Percentiles rank a stretch among this genome's conserved stretches.
Conservation (phyloP, 2,329 filamentous ascomycete species). For the Diplodia scrobiculata region DNA sequence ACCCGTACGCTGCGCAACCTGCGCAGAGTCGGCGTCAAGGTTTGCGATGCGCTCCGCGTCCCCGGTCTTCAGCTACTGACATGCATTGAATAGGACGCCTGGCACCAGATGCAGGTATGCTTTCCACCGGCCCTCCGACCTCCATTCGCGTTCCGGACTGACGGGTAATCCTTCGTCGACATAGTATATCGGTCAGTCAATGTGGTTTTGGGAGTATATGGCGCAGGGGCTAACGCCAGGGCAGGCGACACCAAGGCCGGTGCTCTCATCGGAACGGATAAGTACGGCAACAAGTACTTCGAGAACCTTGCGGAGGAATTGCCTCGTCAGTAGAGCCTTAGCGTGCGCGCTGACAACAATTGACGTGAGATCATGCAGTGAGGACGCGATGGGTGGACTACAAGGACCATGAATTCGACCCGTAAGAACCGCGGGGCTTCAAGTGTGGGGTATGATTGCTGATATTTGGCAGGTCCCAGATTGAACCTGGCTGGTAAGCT, state of each 20-base stretch:
- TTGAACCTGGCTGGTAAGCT: conserved; percentile 81
- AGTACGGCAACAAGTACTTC: conserved; percentile 95
- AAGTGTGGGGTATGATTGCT: conserved; percentile 33
- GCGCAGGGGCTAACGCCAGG: conserved; percentile 36
- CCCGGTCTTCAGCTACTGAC: conserved; percentile 34
- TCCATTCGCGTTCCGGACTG: conserved; percentile 8
- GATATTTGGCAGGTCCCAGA: conserved; percentile 65
- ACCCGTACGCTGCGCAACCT: conserved; percentile 83
- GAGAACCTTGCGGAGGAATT: conserved; percentile 91
- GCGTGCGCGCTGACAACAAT: not conserved
- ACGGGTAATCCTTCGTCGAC: conserved; percentile 30
- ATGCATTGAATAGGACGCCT: conserved; percentile 70
- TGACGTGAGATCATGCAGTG: conserved; percentile 56
- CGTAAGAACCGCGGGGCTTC: conserved; percentile 53
- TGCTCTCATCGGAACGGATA: conserved; percentile 78
- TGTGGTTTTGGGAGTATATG: not conserved
- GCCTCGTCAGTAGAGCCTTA: conserved; percentile 63
- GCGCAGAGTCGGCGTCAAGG: conserved; percentile 85
- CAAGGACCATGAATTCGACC: conserved; percentile 80
- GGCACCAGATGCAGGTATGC: conserved; percentile 89
- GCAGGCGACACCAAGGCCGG: conserved; percentile 96
- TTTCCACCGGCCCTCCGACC: conserved; percentile 30
- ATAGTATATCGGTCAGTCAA: conserved; percentile 45
- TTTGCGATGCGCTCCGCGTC: conserved; percentile 47
- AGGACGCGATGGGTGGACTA: conserved; percentile 98